Conservation (phyloP, 768 basidiomycete genomes). For the Epithele typhae region DNA sequence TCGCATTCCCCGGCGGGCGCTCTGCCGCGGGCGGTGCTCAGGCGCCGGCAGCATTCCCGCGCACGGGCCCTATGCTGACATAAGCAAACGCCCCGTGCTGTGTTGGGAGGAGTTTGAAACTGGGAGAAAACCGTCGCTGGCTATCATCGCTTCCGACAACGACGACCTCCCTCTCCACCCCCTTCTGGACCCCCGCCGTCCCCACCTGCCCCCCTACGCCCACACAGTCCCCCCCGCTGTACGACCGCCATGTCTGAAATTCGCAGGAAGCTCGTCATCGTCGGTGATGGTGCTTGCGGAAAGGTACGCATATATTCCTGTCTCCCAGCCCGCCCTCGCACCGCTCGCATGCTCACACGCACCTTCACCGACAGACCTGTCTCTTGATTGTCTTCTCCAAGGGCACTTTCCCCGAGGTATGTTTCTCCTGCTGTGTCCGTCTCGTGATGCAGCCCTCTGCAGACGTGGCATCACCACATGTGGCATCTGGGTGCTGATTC, state of each 20-base stretch:
- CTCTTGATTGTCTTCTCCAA: slow-evolving; percentile 95
- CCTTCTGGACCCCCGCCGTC: slow-evolving; percentile 7
- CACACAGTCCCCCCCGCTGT: slow-evolving; percentile 2
- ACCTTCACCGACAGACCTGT: slow-evolving; percentile 58
- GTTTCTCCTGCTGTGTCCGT: slow-evolving; percentile 16
- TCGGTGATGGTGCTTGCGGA: slow-evolving; percentile 97
- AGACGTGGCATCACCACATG: slow-evolving; percentile 14
- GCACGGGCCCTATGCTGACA: slow-evolving; percentile 19
- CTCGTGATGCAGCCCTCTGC: background rate
- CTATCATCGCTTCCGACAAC: slow-evolving; percentile 19
- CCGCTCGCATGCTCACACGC: slow-evolving; percentile 9
- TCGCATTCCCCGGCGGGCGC: background rate
- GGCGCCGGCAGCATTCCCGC: slow-evolving; percentile 10
- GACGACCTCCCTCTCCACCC: slow-evolving; percentile 9
- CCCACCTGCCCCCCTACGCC: slow-evolving; percentile 3
- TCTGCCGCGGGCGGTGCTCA: slow-evolving; percentile 5
- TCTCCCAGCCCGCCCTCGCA: slow-evolving; percentile 6
- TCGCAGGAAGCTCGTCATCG: slow-evolving; percentile 97
- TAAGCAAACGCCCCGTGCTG: slow-evolving; percentile 11
- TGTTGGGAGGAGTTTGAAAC: slow-evolving; percentile 14
- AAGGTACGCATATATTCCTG: slow-evolving; percentile 49
- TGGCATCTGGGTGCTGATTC: slow-evolving; percentile 8
- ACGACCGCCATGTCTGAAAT: slow-evolving; percentile 80
- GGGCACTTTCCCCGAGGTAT: slow-evolving; percentile 92
- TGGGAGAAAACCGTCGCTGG: slow-evolving; percentile 23